Conservation (phyloP, 768 basidiomycete species). For the Pleurotus tuber-regium region DNA sequence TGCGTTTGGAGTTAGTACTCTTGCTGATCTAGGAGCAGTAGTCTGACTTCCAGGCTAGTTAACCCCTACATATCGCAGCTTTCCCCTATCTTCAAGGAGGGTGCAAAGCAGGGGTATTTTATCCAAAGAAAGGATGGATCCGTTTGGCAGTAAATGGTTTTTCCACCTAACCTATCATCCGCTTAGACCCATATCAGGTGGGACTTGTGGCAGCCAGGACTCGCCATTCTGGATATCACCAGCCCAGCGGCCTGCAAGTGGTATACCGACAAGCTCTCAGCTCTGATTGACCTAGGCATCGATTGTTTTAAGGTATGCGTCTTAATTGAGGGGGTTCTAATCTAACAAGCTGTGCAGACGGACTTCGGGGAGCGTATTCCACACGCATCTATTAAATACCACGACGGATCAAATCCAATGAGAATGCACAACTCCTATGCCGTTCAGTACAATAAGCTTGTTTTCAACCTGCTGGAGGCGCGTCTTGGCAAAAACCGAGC, state of each 20-base stretch:
- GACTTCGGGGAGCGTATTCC: slow-evolving; percentile 81
- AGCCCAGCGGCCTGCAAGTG: slow-evolving; percentile 53
- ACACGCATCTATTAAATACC: slow-evolving; percentile 57
- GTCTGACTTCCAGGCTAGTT: slow-evolving; percentile 36
- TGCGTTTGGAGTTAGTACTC: slow-evolving; percentile 62
- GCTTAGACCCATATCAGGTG: slow-evolving; percentile 36
- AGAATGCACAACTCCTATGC: slow-evolving; percentile 74
- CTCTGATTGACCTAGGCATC: slow-evolving; percentile 53
- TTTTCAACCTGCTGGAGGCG: slow-evolving; percentile 58
- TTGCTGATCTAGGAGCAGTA: not conserved
- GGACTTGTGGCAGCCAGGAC: slow-evolving; percentile 66
- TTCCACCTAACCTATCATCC: too few relatives aligned
- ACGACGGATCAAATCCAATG: slow-evolving; percentile 67
- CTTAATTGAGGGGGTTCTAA: not conserved
- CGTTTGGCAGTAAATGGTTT: slow-evolving; percentile 57
- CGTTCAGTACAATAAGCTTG: slow-evolving; percentile 66
- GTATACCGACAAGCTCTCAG: slow-evolving; percentile 48
- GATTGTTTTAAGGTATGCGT: slow-evolving; percentile 54
- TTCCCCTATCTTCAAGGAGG: slow-evolving; percentile 69
- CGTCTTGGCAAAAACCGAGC: slow-evolving; percentile 64
- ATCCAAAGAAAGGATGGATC: slow-evolving; percentile 67
- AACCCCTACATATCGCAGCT: slow-evolving; percentile 74
- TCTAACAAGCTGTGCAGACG: slow-evolving; percentile 39
- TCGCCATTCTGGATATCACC: slow-evolving; percentile 63
- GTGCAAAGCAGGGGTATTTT: slow-evolving; percentile 63